Evolutionary conservation across 768 basidiomycete genomes (phyloP), one percentile per base, ranked within the genome.

Genomic region (Terana coerulea): DNA sequence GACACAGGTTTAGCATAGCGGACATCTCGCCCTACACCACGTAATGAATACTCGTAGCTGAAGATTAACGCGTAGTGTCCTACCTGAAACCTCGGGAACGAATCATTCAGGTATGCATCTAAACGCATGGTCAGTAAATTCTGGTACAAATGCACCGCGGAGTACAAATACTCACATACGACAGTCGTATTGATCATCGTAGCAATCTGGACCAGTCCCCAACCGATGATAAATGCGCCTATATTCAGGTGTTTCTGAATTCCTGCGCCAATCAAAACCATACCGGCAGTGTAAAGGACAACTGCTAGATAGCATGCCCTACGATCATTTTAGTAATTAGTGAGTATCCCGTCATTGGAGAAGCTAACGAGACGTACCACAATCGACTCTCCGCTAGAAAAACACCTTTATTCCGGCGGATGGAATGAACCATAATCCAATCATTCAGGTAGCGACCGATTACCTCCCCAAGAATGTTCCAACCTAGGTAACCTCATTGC

Each of bases 291-390:
- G 59, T 80, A 84, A 14, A 86, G 64, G 0, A 75, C 74, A 9
- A 84, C 61, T 0, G 78, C 84, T 29, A 82, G 60, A 58, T 86
- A 86, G 55, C 76, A 79, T 1, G 80, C 72, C 83, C 83, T 83
- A 28, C 2, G 8, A 2, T 9, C 26, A 40, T 25, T 28, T 19
- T 17, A 3, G 24, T 34, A 33, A 7, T 49, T n/a, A n/a, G n/a
- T n/a, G n/a, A 8, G 11, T 25, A 19, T 15, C 10, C 21, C 11
- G 30, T 7, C 29, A 25, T 14, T 10, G 24, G 28, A 46, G 29
- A 37, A 6, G 33, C n/a, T 50, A 12, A 44, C 9, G 14, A 35
- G 10, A 56, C 69, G 28, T 56, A 80, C 82, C 83, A 84, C 7
- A 85, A 69, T 33, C 83, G 80, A 54, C 57, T 73, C 61, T 83